These are phyloP conservation scores for Phaeotremella skinneri DNA, from an alignment of 768 basidiomycete species.

Conservation along the genomic window DNA sequence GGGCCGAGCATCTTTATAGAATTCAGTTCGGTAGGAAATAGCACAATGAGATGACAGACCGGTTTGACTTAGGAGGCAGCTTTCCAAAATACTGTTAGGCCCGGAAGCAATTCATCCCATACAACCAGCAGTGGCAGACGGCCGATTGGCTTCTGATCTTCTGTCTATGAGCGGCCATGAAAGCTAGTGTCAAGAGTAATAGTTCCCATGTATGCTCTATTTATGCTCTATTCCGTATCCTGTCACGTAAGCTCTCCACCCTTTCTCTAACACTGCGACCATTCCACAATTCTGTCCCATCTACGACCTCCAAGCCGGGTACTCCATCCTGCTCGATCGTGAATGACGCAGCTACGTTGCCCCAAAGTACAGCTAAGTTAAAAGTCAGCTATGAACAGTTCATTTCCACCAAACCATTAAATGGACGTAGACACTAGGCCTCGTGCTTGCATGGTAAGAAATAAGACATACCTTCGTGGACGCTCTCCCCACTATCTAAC, in stretches of 20 bases:
- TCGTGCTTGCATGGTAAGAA: no score
- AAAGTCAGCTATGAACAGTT: background rate
- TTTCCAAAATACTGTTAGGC: no score
- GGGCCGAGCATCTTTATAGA: no score
- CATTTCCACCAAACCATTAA: background rate
- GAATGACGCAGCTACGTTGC: conserved; percentile 22
- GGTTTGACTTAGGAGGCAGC: no score
- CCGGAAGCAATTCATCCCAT: no score
- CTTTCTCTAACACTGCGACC: background rate
- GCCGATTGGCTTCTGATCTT: no score
- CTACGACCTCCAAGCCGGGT: conserved; percentile 1
- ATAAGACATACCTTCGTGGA: conserved; percentile 29
- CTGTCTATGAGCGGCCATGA: no score
- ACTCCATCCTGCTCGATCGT: conserved; percentile 30
- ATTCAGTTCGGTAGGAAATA: no score
- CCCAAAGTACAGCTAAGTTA: conserved; percentile 24
- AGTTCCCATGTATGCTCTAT: background rate
- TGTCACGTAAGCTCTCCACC: background rate
- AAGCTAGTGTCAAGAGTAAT: no score
- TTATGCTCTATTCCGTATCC: background rate
- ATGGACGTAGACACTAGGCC: no score
- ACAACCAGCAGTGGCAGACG: no score
- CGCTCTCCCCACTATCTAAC: conserved; percentile 15
- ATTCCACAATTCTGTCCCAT: conserved; percentile 24
- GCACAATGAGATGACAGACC: no score